phyloP scores from a whole-genome alignment of 257 asterid species.

The Craterostigma plantagineum region DNA sequence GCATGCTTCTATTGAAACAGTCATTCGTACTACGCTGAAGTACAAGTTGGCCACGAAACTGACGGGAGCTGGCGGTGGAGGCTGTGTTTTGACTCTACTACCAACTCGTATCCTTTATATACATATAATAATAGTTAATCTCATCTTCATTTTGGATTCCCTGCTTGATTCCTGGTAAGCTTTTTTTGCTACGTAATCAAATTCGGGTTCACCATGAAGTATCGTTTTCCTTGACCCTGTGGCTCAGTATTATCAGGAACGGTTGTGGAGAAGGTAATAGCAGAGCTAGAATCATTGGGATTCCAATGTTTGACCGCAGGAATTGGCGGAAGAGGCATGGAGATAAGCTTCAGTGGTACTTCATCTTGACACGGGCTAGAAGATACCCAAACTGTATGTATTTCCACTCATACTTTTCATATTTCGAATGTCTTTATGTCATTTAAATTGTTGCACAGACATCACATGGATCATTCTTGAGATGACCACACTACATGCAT shows the following conservation, averaged over 20 bases:
- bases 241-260: constrained; percentile 60
- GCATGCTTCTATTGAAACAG: no score
- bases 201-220: neutral
- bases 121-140: neutral
- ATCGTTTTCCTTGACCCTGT: constrained; percentile 27
- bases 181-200: no score
- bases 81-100: constrained; percentile 81
- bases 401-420: neutral
- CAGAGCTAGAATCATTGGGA: constrained; percentile 61
- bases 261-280: constrained; percentile 54
- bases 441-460: no score
- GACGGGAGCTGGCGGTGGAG: constrained; percentile 99
- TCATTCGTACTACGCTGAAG: no score
- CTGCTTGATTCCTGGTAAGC: neutral
- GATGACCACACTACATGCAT: no score
- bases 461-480: no score
- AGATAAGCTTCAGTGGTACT: constrained; percentile 41
- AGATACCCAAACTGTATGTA: neutral
- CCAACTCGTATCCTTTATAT: constrained; percentile 69
- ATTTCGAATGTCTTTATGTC: no score
- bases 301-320: constrained; percentile 78
- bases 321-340: constrained; percentile 83
- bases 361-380: constrained; percentile 19
- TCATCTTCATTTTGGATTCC: neutral
- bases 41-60: no score